phyloP scores from a whole-genome alignment of 2,329 filamentous ascomycete species.

The Diaporthe vexans region DNA sequence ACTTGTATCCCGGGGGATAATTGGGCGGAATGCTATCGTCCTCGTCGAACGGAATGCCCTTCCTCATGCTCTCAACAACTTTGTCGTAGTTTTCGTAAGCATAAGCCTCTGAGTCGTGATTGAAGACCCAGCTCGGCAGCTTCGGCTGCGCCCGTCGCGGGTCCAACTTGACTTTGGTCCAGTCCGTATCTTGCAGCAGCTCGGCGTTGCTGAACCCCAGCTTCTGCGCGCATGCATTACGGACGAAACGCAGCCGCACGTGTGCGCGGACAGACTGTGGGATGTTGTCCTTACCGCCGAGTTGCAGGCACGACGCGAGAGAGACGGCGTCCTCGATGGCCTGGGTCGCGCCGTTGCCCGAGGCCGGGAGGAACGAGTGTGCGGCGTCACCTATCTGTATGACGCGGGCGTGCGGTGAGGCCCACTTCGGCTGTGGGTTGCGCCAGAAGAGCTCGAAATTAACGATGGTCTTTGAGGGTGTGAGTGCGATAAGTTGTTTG shows the following conservation, averaged over 20 bases:
- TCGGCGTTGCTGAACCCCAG: constrained; percentile 21
- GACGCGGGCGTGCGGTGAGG: constrained; percentile 49
- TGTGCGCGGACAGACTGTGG: constrained; percentile 11
- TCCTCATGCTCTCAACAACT: constrained; percentile 14
- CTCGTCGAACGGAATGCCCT: neutral
- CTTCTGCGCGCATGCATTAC: constrained; percentile 18
- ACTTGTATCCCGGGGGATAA: constrained; percentile 43
- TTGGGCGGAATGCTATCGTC: constrained; percentile 9
- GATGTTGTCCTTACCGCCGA: constrained; percentile 31
- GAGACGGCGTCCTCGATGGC: constrained; percentile 56
- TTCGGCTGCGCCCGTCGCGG: constrained; percentile 15
- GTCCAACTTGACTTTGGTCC: constrained; percentile 5
- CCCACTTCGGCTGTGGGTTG: constrained; percentile 47
- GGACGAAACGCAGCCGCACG: neutral
- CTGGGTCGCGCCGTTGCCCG: constrained; percentile 55
- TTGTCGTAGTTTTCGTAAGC: constrained; percentile 1
- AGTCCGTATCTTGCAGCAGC: constrained; percentile 23
- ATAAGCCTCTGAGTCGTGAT: constrained; percentile 1
- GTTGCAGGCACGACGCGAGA: constrained; percentile 51
- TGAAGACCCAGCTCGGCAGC: constrained; percentile 7
- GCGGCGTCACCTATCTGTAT: constrained; percentile 55
- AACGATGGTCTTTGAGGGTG: neutral
- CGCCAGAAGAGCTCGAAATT: constrained; percentile 23
- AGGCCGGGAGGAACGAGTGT: constrained; percentile 54
- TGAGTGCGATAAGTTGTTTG: constrained; percentile 1